Evolutionary conservation across 75 land plant species (phyloP).

Genomic region (Cunninghamia lanceolata): DNA sequence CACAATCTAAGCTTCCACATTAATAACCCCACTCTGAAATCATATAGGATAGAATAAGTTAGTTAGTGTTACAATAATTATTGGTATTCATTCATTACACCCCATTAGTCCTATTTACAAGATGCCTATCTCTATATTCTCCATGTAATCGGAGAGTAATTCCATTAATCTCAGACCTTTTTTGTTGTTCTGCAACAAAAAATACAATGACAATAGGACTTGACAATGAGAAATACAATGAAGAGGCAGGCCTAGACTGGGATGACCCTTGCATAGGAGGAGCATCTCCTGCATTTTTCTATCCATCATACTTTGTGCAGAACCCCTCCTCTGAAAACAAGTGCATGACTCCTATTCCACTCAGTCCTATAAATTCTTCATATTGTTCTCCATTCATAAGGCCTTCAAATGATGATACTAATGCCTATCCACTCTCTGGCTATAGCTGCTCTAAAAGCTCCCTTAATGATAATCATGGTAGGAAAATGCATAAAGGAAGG

Average conservation of each 20-base stretch:
- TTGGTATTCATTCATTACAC: too few species aligned
- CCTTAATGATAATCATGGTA: too few species aligned
- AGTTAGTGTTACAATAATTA: too few species aligned
- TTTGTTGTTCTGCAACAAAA: neutral
- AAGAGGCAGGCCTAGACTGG: neutral
- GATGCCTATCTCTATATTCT: too few species aligned
- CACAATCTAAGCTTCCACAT: too few species aligned
- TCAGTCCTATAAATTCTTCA: neutral
- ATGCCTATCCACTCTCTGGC: neutral
- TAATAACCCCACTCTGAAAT: too few species aligned
- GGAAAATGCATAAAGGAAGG: neutral
- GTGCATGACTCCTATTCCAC: neutral
- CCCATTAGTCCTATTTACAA: too few species aligned
- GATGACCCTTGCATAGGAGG: slow-evolving; percentile 7
- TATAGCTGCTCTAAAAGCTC: neutral
- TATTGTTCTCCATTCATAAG: neutral
- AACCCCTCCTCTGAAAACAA: neutral
- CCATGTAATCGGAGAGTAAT: too few species aligned
- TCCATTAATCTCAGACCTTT: too few species aligned
- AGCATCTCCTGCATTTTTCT: neutral
- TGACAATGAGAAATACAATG: neutral
- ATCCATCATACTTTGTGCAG: slow-evolving; percentile 2
- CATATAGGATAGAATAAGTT: too few species aligned
- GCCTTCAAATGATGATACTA: neutral
- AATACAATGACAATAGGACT: too few species aligned